Evolutionary conservation across 352 stramenopile species (phyloP).

Genomic region (Phytopythium montanum): DNA sequence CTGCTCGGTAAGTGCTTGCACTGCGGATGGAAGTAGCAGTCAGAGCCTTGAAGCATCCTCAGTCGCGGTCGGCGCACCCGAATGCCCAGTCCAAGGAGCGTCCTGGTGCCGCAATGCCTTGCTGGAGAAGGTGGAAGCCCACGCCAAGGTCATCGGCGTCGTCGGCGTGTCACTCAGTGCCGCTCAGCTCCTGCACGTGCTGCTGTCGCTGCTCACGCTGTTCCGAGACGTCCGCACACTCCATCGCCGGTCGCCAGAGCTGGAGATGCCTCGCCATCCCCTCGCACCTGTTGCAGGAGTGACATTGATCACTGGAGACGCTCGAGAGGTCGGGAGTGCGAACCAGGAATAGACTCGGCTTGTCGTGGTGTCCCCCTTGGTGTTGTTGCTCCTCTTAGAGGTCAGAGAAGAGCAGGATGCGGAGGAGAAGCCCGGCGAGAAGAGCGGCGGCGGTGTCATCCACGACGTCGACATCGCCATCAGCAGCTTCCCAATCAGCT

Average conservation of each 20-base stretch:
- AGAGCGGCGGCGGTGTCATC: neutral
- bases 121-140: slow-evolving; percentile 35
- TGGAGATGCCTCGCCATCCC: slow-evolving; percentile 27
- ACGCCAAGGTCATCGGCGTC: slow-evolving; percentile 43
- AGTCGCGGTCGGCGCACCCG: slow-evolving; percentile 3
- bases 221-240: slow-evolving; percentile 57
- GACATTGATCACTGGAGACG: neutral
- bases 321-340: neutral
- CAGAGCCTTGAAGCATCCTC: neutral
- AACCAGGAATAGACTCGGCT: neutral
- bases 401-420: neutral
- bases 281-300: slow-evolving; percentile 19
- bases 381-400: neutral
- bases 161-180: slow-evolving; percentile 40
- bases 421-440: neutral
- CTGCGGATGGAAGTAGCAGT: slow-evolving; percentile 13
- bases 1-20: slow-evolving; percentile 18
- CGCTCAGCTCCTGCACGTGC: slow-evolving; percentile 39
- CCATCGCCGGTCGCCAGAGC: slow-evolving; percentile 24
- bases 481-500: neutral
- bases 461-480: neutral
- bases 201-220: slow-evolving; percentile 52
- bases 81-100: slow-evolving; percentile 31
- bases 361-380: neutral
- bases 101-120: slow-evolving; percentile 49